Base-by-base conservation (phyloP, 805 yeast species). In the Komagataella ulmi region DNA sequence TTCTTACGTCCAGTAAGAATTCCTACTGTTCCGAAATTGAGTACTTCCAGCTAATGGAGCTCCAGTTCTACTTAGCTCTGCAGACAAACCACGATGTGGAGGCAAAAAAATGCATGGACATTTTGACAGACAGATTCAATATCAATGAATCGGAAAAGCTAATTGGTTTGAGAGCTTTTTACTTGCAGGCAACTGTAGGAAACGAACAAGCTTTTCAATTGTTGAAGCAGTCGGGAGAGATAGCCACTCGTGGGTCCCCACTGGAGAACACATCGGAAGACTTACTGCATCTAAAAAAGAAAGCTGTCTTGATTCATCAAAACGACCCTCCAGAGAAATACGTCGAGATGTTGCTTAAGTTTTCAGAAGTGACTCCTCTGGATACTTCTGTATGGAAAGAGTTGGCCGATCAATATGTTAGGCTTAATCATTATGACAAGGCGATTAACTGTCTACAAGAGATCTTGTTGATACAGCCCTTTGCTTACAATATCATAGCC, bases 311-410 rank as follows among this genome's bases (percentile, higher is more conserved):
- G 0, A 65, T 68, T 50, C 52, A 24, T 52, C 61, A 57, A 43
- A 55, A 54, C 46, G 69, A 62, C 49, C 55, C 51, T 54, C 58
- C 24, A 17, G 69, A 65, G 51, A 67, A 65, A n/a, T 86, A 79
- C 62, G 73, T 87, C 47, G 68, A 71, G 43, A 75, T 74, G 51
- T 70, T 90, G 57, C 68, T 70, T 8, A 74, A 70, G 43, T 77
- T 74, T 56, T 65, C 87, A 50, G 83, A 81, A 51, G 66, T 74
- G 50, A 80, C 77, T 57, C 96, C 97, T 1, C 63, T 82, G 18
- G 98, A 93, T 64, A 69, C 77, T 2, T 81, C 84, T 55, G 69
- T 85, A 2, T 88, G 95, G 96, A 73, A 80, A 49, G 95, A 87
- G 64, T 70, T 89, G 52, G 84, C 81, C 3, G 78, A 79, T 44